A percentile compares a stretch with the other conserved stretches of the same genome.
phyloP scores from a whole-genome alignment of 345 rosid genomes.

The Anacardium occidentale region DNA sequence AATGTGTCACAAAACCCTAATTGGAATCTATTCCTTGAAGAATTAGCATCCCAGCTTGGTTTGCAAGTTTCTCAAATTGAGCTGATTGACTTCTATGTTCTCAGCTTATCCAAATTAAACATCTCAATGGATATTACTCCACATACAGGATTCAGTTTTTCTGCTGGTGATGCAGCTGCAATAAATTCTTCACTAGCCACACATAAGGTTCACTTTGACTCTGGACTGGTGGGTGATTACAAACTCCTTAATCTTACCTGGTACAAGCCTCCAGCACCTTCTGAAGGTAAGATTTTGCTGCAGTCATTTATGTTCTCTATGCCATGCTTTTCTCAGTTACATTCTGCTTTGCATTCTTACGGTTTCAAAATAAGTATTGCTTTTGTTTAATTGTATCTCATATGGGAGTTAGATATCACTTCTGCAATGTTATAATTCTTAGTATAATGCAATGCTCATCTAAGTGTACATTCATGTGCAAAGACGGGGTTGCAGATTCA shows the following conservation, averaged over 20 bases:
- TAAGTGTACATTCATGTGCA: neutral
- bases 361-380: neutral
- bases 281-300: slow-evolving; percentile 55
- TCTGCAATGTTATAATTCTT: neutral
- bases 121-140: slow-evolving; percentile 96
- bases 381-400: neutral
- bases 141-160: slow-evolving; percentile 74
- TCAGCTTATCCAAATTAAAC: slow-evolving; percentile 69
- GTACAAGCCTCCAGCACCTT: slow-evolving; percentile 72
- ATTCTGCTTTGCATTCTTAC: neutral
- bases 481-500: neutral
- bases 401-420: neutral
- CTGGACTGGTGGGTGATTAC: slow-evolving; percentile 76
- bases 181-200: slow-evolving; percentile 71
- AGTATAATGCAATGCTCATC: neutral
- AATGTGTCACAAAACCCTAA: slow-evolving; percentile 83
- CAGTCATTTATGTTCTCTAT: neutral
- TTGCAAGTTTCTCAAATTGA: slow-evolving; percentile 76
- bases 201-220: slow-evolving; percentile 68
- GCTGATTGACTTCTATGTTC: slow-evolving; percentile 75
- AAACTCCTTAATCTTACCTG: slow-evolving; percentile 82
- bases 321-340: slow-evolving; percentile 12
- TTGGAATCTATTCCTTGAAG: slow-evolving; percentile 59
- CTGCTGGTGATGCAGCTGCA: slow-evolving; percentile 64
- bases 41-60: slow-evolving; percentile 79